Evolutionary conservation across 805 yeast genomes (phyloP), one percentile per base, ranked within the genome.

Genomic region (Wickerhamiella australiensis): DNA sequence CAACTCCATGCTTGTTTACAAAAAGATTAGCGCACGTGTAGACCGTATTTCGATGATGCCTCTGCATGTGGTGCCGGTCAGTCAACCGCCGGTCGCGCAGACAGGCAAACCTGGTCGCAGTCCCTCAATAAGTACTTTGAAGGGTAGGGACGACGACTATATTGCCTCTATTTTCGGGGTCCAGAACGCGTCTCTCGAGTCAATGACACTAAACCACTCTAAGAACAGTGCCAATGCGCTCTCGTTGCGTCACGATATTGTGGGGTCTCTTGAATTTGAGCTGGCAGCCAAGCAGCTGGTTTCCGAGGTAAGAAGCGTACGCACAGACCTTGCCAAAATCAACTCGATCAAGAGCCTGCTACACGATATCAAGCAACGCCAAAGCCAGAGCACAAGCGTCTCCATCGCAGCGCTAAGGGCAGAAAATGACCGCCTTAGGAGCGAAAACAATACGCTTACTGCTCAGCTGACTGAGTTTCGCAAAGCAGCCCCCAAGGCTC

Each of bases 11-110:
- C 76, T 79, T 55, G 76, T 80, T 40, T 97, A 92, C 65, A 78
- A 86, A 59, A 87, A 85, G 61, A 92, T 92, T 48, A 78, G 88
- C 50, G 92, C 95, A 27, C 70, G 73, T 47, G 82, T 92, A 13
- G 94, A 85, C 44, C 80, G 80, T 52, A 77, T 88, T 50, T 73
- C 78, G 46, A 73, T 82, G 35, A 68, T 79, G 56, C 69, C 75
- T 40, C 67, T 75, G 29, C 63, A 61, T 29, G 57, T 54, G 17
- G 43, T 38, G 17, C 52, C 52, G 2, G 40, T 36, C 18, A 21
- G 23, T 15, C 31, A 46, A 5, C 33, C 40, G 15, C 42, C 45
- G 2, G 18, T 12, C 5, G 33, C 25, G n/a, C 25, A 22, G 13
- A 13, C 21, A 9, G 36, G 46, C 1, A 43, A 29, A 17, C 41